Percentiles rank a stretch among this genome's conserved stretches.
These are phyloP conservation scores for Chenopodium berlandieri DNA, from an alignment of 148 eudicot genomes.

Conservation along the genomic window DNA sequence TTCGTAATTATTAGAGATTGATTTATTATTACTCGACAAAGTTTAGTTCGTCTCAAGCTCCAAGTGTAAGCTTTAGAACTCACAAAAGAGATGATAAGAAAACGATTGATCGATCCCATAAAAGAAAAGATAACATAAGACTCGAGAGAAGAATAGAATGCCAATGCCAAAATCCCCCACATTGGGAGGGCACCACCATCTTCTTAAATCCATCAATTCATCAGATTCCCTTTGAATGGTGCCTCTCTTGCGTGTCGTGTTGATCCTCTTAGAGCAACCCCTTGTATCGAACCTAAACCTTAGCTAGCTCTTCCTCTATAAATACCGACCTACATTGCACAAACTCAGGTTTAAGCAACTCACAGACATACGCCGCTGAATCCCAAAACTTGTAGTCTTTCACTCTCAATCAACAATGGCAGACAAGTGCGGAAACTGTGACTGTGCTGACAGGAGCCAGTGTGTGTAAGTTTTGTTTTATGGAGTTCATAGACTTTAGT, in stretches of 20 bases:
- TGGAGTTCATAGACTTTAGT: neutral
- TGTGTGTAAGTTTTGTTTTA: slow-evolving; percentile 40
- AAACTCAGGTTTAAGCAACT: neutral
- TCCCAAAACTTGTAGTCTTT: neutral
- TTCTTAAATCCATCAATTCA: neutral
- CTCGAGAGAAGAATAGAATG: too few species aligned
- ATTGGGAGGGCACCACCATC: too few species aligned
- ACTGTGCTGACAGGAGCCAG: slow-evolving; percentile 47
- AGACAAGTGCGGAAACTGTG: slow-evolving; percentile 47
- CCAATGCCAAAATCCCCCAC: too few species aligned
- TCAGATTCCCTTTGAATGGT: neutral
- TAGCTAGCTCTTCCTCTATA: neutral
- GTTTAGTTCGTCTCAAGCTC: too few species aligned
- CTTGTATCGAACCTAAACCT: neutral
- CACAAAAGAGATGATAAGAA: too few species aligned
- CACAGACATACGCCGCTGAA: neutral
- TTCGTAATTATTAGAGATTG: too few species aligned
- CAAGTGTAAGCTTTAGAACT: too few species aligned
- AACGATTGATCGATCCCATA: too few species aligned
- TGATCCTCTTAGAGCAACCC: neutral
- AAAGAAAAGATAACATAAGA: too few species aligned
- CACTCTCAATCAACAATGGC: slow-evolving; percentile 35
- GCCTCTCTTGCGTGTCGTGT: neutral
- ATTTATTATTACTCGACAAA: too few species aligned
- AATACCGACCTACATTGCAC: neutral